Base-by-base conservation (phyloP, 1,139 yeast genomes). In the Saccharomyces pastorianus region DNA sequence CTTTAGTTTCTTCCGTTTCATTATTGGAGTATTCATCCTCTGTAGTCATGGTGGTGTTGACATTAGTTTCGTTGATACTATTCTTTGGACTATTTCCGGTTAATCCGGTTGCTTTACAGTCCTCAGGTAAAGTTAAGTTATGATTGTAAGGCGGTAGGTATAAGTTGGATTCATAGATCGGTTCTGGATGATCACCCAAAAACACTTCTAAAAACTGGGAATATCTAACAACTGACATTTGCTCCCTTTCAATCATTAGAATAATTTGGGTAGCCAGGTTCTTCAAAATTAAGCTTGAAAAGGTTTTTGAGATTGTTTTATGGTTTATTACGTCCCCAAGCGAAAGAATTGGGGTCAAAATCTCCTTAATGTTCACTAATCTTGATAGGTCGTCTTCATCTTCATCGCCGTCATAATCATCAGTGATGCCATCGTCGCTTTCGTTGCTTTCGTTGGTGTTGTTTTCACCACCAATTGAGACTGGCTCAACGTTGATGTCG, bases 101-200 rank as follows among this genome's bases (percentile, higher is more conserved):
- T 4, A 20, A 20, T 20, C 7, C 47, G 8, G 2, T 28, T n/a
- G 25, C 26, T 59, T 32, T 49, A 49, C 17, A 61, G 29, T 65
- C 69, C 20, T 67, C 71, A 4, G 65, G 63, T 44, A 68, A 54
- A 20, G 61, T 58, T 38, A 71, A 56, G 47, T 84, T 82, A 62
- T 85, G 90, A 65, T 88, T 88, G 66, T 88, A 87, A 29, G 73
- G 76, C 1, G 88, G 85, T 51, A 90, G 75, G 28, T 82, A 81
- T 68, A 90, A 70, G 55, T 81, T 81, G 38, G 80, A 82, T 56
- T 80, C 90, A 46, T 84, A 74, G 46, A 85, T 71, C 58, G 82
- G 82, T 51, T 76, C 77, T 65, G 96, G 88, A 68, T 88, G 93
- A 65, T 91, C 97, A 8, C 97, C 96, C 53, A 90, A 76, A 64